Conservation (phyloP, 495 filamentous ascomycete species). For the Aspergillus nidulans region DNA sequence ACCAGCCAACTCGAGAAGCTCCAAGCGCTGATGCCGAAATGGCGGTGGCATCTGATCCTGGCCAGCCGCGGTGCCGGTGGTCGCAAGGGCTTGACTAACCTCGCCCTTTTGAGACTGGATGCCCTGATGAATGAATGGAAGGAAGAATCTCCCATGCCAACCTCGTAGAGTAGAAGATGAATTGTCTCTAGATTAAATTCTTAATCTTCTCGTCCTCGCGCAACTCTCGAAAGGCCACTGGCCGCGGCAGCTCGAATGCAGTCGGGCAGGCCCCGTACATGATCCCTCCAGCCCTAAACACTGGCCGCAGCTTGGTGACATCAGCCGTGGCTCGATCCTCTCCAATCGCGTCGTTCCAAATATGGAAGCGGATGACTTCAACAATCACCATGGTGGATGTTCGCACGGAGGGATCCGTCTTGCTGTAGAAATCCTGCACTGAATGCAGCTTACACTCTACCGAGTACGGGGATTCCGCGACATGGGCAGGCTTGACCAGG, state of each 20-base stretch:
- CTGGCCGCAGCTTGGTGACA: neutral
- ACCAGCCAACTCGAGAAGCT: neutral
- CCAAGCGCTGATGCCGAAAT: neutral
- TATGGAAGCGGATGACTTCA: neutral
- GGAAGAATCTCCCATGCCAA: neutral
- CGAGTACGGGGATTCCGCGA: neutral
- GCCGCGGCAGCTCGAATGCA: neutral
- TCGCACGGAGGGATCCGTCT: neutral
- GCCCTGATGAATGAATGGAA: neutral
- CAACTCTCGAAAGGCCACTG: neutral
- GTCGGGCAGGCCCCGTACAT: neutral
- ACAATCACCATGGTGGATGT: neutral
- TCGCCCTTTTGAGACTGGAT: neutral
- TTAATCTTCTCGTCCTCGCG: neutral
- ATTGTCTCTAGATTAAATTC: neutral
- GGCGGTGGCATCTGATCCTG: neutral
- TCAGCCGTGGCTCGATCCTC: neutral
- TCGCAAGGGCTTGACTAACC: neutral
- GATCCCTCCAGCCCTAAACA: neutral
- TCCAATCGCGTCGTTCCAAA: neutral
- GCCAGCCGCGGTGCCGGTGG: neutral
- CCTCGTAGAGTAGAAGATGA: neutral
- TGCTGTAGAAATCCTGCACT: neutral
- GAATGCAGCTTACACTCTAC: neutral
- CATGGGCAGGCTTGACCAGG: neutral